Evolutionary conservation across 768 basidiomycete genomes (phyloP).

Genomic region (Sistotremastrum suecicum): DNA sequence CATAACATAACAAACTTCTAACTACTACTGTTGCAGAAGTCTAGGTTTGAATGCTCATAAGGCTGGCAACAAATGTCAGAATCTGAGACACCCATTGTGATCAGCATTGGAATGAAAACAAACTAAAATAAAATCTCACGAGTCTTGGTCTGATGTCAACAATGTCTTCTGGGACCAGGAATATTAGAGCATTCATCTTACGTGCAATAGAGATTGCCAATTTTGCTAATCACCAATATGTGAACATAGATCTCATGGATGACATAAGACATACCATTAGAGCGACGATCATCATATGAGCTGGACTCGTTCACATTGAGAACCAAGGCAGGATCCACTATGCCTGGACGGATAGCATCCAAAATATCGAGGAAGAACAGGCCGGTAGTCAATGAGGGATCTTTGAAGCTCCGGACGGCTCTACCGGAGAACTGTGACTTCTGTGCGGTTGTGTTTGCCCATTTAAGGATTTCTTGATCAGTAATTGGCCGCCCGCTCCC

Average conservation of each 20-base stretch:
- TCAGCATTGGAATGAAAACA: not conserved
- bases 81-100: constrained; percentile 34
- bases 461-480: constrained; percentile 88
- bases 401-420: constrained; percentile 86
- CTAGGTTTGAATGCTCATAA: constrained; percentile 48
- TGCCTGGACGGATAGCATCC: constrained; percentile 83
- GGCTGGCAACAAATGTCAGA: constrained; percentile 87
- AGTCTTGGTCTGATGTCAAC: constrained; percentile 86
- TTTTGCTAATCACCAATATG: constrained; percentile 50
- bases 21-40: not conserved
- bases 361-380: constrained; percentile 89
- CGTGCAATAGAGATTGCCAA: constrained; percentile 96
- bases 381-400: constrained; percentile 76
- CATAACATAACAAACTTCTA: no score
- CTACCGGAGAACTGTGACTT: constrained; percentile 42
- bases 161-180: constrained; percentile 94
- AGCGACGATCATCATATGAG: constrained; percentile 75
- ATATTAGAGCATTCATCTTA: constrained; percentile 93
- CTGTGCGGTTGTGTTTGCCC: constrained; percentile 88
- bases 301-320: constrained; percentile 43
- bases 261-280: constrained; percentile 59
- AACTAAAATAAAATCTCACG: constrained; percentile 31
- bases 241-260: not conserved
- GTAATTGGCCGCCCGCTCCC: constrained; percentile 69
- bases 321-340: constrained; percentile 82